Evolutionary conservation across 768 basidiomycete species (phyloP), one percentile per base, ranked within the genome.

Genomic region (Nidula microcarpa): DNA sequence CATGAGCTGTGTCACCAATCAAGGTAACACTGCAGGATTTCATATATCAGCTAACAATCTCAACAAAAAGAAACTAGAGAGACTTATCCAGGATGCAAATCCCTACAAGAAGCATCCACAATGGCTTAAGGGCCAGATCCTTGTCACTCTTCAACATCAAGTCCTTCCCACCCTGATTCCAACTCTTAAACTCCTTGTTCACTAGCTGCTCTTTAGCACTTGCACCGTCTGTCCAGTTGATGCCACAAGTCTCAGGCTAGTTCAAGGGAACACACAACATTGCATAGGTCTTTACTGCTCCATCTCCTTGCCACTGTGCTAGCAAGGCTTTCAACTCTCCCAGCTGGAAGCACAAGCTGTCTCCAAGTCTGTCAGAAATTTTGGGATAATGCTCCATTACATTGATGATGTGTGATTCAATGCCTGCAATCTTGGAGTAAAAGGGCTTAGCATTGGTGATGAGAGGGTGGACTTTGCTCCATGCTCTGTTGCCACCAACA

Each of bases 381-480:
- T 57, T 43, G 9, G 72, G 64, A 51, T 67, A 49, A 33, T 51
- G 39, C 8, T 50, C 51, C 18, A 55, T 57, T 4, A 55, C 51
- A 16, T 55, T 23, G 1, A 17, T 1, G 44, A 62, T 55, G 30
- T 52, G 53, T 5, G 57, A n/a, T 44, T 62, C 62, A 17, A 62
- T 39, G 43, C 53, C 56, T 30, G 48, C 55, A n/a, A 67, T 58
- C 6, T 71, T 73, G 9, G 65, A 62, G 58, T 72, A 76, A 34
- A 57, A 47, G 4, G 74, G 72, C 35, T 53, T 52, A 9, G 61
- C 58, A 33, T 57, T 51, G 18, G 64, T 64, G 32, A 75, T 51
- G 47, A 72, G 57, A 3, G 62, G 56, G 13, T 75, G 71, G 6
- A 71, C 62, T 51, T 63, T 65, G 13, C 71, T 73, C 68, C 72